These are phyloP conservation scores for Cryptococcus wingfieldii DNA, from an alignment of 1,284 basidiomycete genomes.

Conservation along the genomic window DNA sequence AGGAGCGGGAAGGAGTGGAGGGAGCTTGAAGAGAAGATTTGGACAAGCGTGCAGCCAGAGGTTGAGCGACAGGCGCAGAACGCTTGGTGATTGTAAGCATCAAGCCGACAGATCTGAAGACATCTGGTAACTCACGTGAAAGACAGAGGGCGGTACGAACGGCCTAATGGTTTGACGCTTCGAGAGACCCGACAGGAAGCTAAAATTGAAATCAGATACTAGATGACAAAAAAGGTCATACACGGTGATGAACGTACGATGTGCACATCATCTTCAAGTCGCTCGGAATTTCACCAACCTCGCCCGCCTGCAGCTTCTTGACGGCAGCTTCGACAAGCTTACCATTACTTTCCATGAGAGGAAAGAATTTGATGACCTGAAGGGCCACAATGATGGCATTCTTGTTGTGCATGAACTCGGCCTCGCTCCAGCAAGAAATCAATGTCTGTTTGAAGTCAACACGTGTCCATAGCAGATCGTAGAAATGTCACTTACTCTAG, in stretches of 20 bases:
- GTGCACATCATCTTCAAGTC: conserved; percentile 35
- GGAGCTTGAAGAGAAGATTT: too few species aligned
- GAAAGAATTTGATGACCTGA: conserved; percentile 82
- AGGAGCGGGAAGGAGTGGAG: conserved; percentile 14
- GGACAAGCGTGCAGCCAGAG: not conserved
- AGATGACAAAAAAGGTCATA: not conserved
- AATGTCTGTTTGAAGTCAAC: conserved; percentile 46
- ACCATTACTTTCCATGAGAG: conserved; percentile 58
- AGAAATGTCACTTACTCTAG: conserved; percentile 26
- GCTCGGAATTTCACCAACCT: conserved; percentile 24
- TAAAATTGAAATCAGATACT: not conserved
- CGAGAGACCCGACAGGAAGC: conserved; percentile 31
- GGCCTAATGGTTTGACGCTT: conserved; percentile 25
- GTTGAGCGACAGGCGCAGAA: not conserved
- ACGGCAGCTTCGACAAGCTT: conserved; percentile 61
- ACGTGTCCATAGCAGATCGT: not conserved
- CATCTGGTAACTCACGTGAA: conserved; percentile 18
- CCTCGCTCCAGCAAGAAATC: conserved; percentile 42
- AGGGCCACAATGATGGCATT: conserved; percentile 86
- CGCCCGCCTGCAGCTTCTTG: conserved; percentile 53
- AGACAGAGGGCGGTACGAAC: conserved; percentile 20
- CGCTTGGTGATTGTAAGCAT: not conserved
- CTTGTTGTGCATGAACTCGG: conserved; percentile 89
- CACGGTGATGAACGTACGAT: conserved; percentile 8
- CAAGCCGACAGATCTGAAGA: conserved; percentile 8